Base-by-base conservation (phyloP, 2,329 filamentous ascomycete genomes). In the Colletotrichum cordylinicola region DNA sequence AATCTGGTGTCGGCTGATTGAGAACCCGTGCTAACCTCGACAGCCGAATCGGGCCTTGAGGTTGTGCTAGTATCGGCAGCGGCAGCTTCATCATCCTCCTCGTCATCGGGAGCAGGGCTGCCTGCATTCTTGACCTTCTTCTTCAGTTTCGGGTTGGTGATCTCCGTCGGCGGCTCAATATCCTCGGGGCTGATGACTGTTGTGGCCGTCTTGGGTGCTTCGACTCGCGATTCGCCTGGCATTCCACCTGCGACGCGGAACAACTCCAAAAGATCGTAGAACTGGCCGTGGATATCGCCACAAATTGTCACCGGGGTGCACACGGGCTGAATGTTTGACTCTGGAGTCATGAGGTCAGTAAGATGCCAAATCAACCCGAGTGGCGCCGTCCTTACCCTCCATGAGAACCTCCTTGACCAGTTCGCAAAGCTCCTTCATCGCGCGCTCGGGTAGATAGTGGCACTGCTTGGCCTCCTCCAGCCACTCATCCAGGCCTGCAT, bases 291-390 rank as follows among this genome's bases (percentile, higher is more conserved):
- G 78, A 99, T 98, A 84, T 99, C 97, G 83, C 97, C 97, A 82
- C 97, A 98, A 78, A 99, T 94, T 7, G 97, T 99, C 78, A 99
- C 97, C 8, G 97, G 97, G 0, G 97, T 98, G 70, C 94, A 93
- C 24, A 99, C 96, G n/a, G 97, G 97, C 84, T 98, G 97, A 75
- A 99, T 98, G 84, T 99, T 99, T 79, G 96, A 98, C 87, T 99
- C 97, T 98, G 80, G 12, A 67, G 27, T 43, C 15, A 24, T 12
- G 13, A 33, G 21, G 67, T 78, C 35, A 78, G 71, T 67, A 60
- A 15, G 55, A 62, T 12, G 56, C 29, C 8, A n/a, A 48, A 21
- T 58, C 33, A 55, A 21, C n/a, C 21, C 27, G 16, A 15, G 79
- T 37, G 21, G 10, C 13, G 6, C 16, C 29, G 7, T 43, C 10